A percentile compares a stretch with the other conserved stretches of the same genome.
Evolutionary conservation across 345 rosid species (phyloP).

Genomic region (Melaleuca alternifolia): DNA sequence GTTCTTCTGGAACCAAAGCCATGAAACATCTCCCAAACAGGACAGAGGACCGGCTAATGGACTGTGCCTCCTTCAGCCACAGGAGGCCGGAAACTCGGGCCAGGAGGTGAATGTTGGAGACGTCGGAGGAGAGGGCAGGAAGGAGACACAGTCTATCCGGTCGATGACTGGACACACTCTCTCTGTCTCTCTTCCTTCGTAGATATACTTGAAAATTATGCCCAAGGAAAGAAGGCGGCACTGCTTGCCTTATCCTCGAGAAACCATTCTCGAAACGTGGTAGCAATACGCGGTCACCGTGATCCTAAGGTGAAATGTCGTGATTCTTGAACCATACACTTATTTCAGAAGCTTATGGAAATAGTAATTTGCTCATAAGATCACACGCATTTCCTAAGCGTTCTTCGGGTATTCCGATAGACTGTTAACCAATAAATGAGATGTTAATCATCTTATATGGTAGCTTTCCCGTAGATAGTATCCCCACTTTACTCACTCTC

Average conservation of each 20-base stretch:
- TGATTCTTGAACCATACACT: background rate
- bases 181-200: too few relatives aligned
- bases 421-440: background rate
- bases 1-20: conserved; percentile 71
- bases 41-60: conserved; percentile 80
- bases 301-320: background rate
- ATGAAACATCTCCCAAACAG: conserved; percentile 85
- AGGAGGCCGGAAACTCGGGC: background rate
- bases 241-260: background rate
- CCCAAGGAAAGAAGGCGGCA: background rate
- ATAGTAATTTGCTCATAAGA: background rate
- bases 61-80: conserved; percentile 71
- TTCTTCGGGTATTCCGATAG: background rate
- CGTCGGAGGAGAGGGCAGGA: too few relatives aligned
- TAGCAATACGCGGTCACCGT: background rate
- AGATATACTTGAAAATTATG: background rate
- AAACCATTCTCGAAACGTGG: background rate
- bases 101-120: background rate
- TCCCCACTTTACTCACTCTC: background rate
- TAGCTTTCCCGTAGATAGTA: background rate
- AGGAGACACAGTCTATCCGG: too few relatives aligned
- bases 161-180: too few relatives aligned
- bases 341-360: background rate
- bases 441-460: background rate
- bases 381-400: background rate